phyloP scores from a whole-genome alignment of 73 alveolate genomes.

The Blepharisma stoltei region DNA sequence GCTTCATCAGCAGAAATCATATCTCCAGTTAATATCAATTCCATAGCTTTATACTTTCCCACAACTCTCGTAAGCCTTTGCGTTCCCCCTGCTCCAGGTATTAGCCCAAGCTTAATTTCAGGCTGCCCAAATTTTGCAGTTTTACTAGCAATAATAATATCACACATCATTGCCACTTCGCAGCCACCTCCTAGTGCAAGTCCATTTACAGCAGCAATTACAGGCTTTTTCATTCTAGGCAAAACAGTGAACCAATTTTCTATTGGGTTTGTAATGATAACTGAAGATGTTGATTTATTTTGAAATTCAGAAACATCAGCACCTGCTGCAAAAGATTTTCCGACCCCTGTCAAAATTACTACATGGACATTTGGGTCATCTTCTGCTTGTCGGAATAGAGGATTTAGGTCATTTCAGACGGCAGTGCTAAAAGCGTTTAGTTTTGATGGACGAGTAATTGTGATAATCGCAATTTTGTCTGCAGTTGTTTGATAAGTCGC shows the following conservation, averaged over 20 bases:
- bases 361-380: conserved; percentile 43
- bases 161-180: conserved; percentile 90
- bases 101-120: conserved; percentile 80
- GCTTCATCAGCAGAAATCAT: conserved; percentile 81
- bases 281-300: not conserved
- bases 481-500: too few relatives aligned
- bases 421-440: conserved; percentile 56
- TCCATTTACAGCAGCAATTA: conserved; percentile 91
- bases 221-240: conserved; percentile 74
- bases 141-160: conserved; percentile 75
- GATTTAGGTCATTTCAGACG: conserved; percentile 48
- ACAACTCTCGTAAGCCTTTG: conserved; percentile 74
- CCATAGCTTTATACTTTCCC: conserved; percentile 86
- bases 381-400: conserved; percentile 44
- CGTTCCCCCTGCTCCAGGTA: conserved; percentile 93
- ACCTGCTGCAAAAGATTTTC: conserved; percentile 60
- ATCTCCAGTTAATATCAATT: conserved; percentile 74
- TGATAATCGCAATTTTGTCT: conserved; percentile 40
- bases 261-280: conserved; percentile 47
- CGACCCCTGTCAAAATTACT: conserved; percentile 54
- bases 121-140: conserved; percentile 89
- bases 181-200: conserved; percentile 91
- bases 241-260: conserved; percentile 63
- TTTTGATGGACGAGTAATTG: conserved; percentile 56
- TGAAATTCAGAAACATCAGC: conserved; percentile 54